Conservation (phyloP, 495 filamentous ascomycete species). For the Trichoderma parareesei region DNA sequence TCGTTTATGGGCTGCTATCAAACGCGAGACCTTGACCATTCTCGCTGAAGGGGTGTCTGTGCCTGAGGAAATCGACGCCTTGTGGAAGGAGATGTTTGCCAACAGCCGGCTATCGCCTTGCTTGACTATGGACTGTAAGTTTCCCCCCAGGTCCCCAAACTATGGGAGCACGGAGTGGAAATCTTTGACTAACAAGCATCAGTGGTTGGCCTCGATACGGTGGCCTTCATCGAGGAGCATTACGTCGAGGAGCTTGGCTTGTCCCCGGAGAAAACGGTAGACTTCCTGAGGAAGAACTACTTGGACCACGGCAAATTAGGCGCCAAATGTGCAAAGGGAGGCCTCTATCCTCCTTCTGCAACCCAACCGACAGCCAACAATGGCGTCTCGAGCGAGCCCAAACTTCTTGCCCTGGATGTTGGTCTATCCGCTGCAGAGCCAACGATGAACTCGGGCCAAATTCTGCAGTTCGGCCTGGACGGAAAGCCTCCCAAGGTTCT, state of each 20-base stretch:
- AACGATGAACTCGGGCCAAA: neutral
- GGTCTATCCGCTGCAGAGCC: neutral
- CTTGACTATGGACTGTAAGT: neutral
- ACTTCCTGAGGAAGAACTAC: conserved; percentile 29
- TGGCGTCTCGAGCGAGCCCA: neutral
- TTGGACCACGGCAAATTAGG: neutral
- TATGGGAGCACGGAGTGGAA: neutral
- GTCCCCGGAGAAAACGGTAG: conserved; percentile 22
- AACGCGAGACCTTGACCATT: conserved; percentile 46
- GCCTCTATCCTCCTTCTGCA: neutral
- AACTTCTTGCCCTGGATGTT: neutral
- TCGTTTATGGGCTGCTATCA: conserved; percentile 51
- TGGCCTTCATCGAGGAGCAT: conserved; percentile 24
- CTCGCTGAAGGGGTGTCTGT: conserved; percentile 40
- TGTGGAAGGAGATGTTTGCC: conserved; percentile 32
- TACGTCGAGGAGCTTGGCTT: conserved; percentile 30
- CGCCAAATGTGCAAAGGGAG: neutral
- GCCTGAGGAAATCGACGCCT: conserved; percentile 33
- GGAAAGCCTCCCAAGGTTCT: conserved; percentile 26
- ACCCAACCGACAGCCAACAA: neutral
- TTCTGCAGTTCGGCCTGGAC: conserved; percentile 10
- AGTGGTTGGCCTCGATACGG: conserved; percentile 41
- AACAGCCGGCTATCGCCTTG: neutral
- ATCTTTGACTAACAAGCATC: neutral
- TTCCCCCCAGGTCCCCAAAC: neutral